phyloP scores from a whole-genome alignment of 345 rosid genomes.

The Cardamine chenopodiifolia region DNA sequence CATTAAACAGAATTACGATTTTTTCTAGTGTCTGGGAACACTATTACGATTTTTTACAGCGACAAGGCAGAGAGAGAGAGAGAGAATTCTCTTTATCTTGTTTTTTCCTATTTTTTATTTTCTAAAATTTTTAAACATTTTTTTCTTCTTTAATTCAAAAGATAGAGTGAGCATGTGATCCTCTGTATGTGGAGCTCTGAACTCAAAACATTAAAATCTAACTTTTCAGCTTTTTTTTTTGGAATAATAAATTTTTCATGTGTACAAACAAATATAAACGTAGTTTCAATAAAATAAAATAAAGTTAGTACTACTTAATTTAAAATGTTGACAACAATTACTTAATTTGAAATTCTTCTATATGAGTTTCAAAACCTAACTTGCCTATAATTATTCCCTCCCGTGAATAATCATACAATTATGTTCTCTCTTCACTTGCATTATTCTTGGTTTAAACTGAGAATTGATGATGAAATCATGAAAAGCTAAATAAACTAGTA shows the following conservation, averaged over 20 bases:
- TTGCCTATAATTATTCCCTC: constrained; percentile 22
- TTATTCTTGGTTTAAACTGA: background rate
- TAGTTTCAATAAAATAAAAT: background rate
- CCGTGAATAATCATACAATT: constrained; percentile 6
- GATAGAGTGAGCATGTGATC: constrained; percentile 35
- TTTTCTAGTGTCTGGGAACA: constrained; percentile 31
- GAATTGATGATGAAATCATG: background rate
- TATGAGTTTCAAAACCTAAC: constrained; percentile 12
- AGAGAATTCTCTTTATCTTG: constrained; percentile 17
- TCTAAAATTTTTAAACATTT: background rate
- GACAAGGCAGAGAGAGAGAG: constrained; percentile 22
- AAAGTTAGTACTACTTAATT: background rate
- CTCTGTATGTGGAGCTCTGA: constrained; percentile 43
- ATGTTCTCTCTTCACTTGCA: constrained; percentile 15
- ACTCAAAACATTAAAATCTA: constrained; percentile 32
- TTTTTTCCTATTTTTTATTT: constrained; percentile 23
- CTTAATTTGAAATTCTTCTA: background rate
- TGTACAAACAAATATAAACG: background rate
- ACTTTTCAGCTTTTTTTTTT: constrained; percentile 37
- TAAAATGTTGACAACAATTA: background rate
- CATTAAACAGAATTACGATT: constrained; percentile 15
- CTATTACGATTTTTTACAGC: constrained; percentile 29
- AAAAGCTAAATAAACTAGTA: background rate
- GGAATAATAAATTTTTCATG: background rate
- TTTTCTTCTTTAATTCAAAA: constrained; percentile 37